Base-by-base conservation (phyloP, 306 rosid species). In the Cucurbita argyrosperma region DNA sequence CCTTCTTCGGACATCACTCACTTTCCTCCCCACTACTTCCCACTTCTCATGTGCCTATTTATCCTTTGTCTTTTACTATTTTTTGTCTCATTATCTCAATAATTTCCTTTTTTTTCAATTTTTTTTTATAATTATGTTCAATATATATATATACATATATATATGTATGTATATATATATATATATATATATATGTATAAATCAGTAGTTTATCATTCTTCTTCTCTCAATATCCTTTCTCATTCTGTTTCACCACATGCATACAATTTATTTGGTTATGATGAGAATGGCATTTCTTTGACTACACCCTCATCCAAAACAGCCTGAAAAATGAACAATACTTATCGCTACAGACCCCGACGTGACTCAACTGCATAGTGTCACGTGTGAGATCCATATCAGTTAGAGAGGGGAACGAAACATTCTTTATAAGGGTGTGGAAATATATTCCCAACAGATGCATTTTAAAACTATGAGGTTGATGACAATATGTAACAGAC, bases 11-110 rank as follows among this genome's bases (percentile, higher is more conserved):
- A 30, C 52, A 11, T 21, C 73, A 68, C 74, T 47, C 1, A 26
- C 74, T 69, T 69, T 68, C 49, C 74, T 5, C 30, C 43, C 74
- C 74, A 49, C 74, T 46, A 66, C 54, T 39, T 64, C 8, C 72
- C 72, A 45, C 72, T 49, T 68, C 74, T 68, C 52, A 67, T 50
- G 3, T 45, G 55, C 52, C 5, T 46, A 46, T 46, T 12, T 67
- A 8, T 7, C 12, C 51, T 42, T 46, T 67, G 51, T 67, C 72
- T 46, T 67, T 67, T 67, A 10, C 38, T 45, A 43, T 10, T 40
- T 42, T 42, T 68, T 68, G 74, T 68, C 74, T 47, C 4, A 23
- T 68, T 49, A 68, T 69, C 39, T 13, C 74, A 47, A 69, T 46
- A 3, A 67, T 39, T 39, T 61, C 21, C 5, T 8, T 19, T 55